Evolutionary conservation across 192 early-diverging fungal genomes (phyloP), one percentile per base, ranked within the genome.

Genomic region (Backusella liffmaniae): DNA sequence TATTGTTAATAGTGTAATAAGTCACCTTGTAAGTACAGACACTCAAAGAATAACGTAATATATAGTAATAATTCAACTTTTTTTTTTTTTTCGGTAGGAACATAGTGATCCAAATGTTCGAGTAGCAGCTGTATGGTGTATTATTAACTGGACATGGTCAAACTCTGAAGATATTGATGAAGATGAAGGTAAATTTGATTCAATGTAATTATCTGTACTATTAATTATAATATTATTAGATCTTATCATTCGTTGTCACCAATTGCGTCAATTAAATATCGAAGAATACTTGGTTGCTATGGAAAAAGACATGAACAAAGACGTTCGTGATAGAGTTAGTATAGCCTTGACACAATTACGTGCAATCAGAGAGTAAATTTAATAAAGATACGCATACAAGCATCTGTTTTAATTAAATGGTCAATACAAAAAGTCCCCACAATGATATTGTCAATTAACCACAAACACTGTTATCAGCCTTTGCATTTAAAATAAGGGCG

Each of bases 401-500:
- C n/a, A n/a, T 67, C 6, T 67, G 35, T 67, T n/a, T 36, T 67
- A 34, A 34, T 36, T 18, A n/a, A 6, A 5, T 44, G 15, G 9
- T 36, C 15, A 35, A 35, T 67, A 35, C 32, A 36, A 16, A 67
- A 67, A 34, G 16, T 6, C 12, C 29, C 13, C 13, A 35, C 32
- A 67, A 30, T 13, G 26, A 66, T 30, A 32, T 29, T 62, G 3
- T 8, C 9, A 35, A 15, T 32, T 18, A 67, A 67, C 26, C 18
- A 18, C 29, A 35, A 0, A 18, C 29, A n/a, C 16, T 32, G 29
- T 16, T 29, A 67, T 67, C 75, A 16, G 88, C 88, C 88, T 94
- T 95, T 72, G 94, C 93, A 76, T 95, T 95, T 68, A 95, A 82
- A 76, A 95, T 95, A 62, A 95, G 87, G 10, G 91, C 91, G 23